Evolutionary conservation across 352 stramenopile species (phyloP).

Genomic region (Phytophthora fragariaefolia): DNA sequence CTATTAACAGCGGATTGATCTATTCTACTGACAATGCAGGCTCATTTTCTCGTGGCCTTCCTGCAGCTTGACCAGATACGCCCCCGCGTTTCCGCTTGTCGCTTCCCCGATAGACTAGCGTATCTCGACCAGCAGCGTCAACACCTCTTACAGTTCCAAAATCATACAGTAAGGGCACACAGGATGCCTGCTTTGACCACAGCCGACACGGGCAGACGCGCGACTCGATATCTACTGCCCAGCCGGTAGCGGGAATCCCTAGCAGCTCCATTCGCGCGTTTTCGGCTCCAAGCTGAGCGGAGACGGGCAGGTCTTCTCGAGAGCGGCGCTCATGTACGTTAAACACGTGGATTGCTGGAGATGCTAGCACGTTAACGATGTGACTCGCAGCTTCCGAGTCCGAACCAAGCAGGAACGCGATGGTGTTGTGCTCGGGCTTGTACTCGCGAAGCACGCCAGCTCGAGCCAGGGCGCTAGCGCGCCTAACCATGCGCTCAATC

Average conservation of each 20-base stretch:
- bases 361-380: background rate
- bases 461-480: too few species aligned
- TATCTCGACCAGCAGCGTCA: slow-evolving; percentile 1
- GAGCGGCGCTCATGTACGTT: background rate
- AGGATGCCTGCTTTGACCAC: slow-evolving; percentile 11
- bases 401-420: background rate
- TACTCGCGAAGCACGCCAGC: background rate
- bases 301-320: slow-evolving; percentile 1
- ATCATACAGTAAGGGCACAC: slow-evolving; percentile 17
- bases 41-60: background rate
- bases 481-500: too few species aligned
- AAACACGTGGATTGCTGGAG: background rate
- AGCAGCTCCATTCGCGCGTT: slow-evolving; percentile 10
- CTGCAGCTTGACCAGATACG: background rate
- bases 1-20: too few species aligned
- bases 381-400: background rate
- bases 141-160: background rate
- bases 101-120: background rate
- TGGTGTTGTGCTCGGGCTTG: background rate
- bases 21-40: background rate
- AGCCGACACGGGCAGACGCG: slow-evolving; percentile 3
- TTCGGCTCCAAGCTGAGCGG: slow-evolving; percentile 2
- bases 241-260: slow-evolving; percentile 1
- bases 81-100: slow-evolving; percentile 16
- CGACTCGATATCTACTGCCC: background rate